Percentiles rank a stretch among this genome's conserved stretches.
phyloP scores from a whole-genome alignment of 208 protist species.

The Naegleria gruberi region DNA sequence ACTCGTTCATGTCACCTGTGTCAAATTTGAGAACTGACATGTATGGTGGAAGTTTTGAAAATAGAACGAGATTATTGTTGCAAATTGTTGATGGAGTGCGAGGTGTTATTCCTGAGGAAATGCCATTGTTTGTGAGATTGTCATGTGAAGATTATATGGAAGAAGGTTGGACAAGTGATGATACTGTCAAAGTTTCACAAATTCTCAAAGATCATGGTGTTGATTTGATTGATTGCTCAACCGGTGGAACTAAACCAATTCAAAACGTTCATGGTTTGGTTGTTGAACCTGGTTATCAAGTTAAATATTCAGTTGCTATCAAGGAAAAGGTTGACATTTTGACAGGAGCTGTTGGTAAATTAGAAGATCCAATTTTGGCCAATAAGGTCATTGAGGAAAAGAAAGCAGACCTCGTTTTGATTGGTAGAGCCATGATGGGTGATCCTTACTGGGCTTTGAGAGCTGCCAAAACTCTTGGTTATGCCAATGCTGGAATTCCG shows the following conservation, averaged over 20 bases:
- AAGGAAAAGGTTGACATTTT: slow-evolving; percentile 28
- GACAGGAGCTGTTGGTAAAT: slow-evolving; percentile 34
- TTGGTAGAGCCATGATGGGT: slow-evolving; percentile 29
- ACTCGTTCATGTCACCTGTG: neutral
- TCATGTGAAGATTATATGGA: slow-evolving; percentile 25
- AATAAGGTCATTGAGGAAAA: slow-evolving; percentile 33
- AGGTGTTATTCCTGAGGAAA: slow-evolving; percentile 26
- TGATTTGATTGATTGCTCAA: slow-evolving; percentile 38
- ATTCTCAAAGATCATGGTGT: slow-evolving; percentile 34
- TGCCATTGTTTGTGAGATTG: slow-evolving; percentile 33
- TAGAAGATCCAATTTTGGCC: slow-evolving; percentile 23
- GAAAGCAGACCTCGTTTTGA: slow-evolving; percentile 30
- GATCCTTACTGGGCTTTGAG: slow-evolving; percentile 42
- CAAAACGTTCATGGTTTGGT: neutral
- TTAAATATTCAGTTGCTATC: slow-evolving; percentile 35
- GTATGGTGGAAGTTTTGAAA: slow-evolving; percentile 24
- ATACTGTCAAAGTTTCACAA: slow-evolving; percentile 30
- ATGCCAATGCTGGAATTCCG: slow-evolving; percentile 20
- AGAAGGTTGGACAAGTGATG: slow-evolving; percentile 37
- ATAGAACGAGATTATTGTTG: slow-evolving; percentile 29
- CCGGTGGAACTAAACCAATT: slow-evolving; percentile 25
- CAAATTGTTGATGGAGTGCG: slow-evolving; percentile 27
- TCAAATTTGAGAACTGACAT: slow-evolving; percentile 25
- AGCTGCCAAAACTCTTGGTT: slow-evolving; percentile 28
- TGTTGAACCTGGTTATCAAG: slow-evolving; percentile 30